Conservation (phyloP, 331 rosid genomes). For the Rosa hybrid region DNA sequence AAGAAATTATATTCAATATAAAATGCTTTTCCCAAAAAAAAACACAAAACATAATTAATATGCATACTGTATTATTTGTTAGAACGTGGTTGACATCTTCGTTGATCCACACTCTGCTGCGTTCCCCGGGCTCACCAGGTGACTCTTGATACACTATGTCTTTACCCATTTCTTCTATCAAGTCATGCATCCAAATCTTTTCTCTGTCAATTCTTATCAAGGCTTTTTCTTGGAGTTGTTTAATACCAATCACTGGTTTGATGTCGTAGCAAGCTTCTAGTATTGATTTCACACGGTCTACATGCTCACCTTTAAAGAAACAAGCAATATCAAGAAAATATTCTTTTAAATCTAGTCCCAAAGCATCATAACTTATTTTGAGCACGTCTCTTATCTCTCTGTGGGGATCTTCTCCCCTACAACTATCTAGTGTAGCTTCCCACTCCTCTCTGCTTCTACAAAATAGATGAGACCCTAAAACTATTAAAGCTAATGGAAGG, state of each 20-base stretch:
- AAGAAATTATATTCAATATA: neutral
- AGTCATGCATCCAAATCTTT: neutral
- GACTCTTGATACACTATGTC: neutral
- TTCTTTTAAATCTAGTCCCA: neutral
- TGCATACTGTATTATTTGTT: neutral
- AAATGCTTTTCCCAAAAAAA: neutral
- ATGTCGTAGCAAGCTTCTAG: neutral
- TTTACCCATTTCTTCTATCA: slow-evolving; percentile 18
- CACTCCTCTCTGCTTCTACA: neutral
- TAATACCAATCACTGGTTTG: neutral
- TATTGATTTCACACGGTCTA: accelerated
- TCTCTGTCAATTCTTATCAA: neutral
- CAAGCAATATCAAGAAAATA: slow-evolving; percentile 5
- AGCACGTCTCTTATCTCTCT: neutral
- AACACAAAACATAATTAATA: neutral
- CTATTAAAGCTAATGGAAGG: slow-evolving; percentile 5
- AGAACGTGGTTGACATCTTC: neutral
- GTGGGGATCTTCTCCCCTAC: neutral
- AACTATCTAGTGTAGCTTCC: neutral
- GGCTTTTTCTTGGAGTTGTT: neutral
- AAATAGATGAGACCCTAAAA: neutral
- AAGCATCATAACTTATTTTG: neutral
- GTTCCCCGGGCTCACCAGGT: neutral
- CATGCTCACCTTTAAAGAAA: neutral
- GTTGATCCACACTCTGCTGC: neutral